A percentile compares a stretch with the other conserved stretches of the same genome.
phyloP scores from a whole-genome alignment of 2,329 filamentous ascomycete genomes.

The Sporothrix euskadiensis region DNA sequence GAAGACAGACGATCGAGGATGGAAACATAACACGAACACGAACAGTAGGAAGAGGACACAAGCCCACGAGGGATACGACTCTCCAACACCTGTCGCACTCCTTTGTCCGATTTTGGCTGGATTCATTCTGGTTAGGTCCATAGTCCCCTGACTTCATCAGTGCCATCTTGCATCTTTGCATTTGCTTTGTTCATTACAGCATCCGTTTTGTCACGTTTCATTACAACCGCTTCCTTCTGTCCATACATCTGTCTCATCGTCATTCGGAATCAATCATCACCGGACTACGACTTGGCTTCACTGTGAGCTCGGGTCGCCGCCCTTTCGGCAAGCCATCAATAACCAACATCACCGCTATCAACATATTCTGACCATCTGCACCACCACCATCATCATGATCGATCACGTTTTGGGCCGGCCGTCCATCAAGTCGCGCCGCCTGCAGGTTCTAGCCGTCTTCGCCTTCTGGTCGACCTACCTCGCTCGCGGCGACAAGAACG shows the following conservation, averaged over 20 bases:
- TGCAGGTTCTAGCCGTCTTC: constrained; percentile 88
- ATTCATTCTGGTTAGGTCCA: not conserved
- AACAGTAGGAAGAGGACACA: not conserved
- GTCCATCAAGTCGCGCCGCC: constrained; percentile 85
- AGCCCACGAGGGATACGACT: not conserved
- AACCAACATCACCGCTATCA: not conserved
- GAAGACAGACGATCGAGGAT: not conserved
- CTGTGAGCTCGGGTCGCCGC: not conserved
- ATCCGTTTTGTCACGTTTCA: not conserved
- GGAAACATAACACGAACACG: not conserved
- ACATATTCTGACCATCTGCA: not conserved
- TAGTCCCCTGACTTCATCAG: not conserved
- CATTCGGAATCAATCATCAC: not conserved
- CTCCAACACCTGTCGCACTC: not conserved
- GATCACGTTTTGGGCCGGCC: constrained; percentile 92
- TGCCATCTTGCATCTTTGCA: not conserved
- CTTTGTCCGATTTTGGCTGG: not conserved
- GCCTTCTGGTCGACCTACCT: constrained; percentile 90
- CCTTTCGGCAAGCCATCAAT: constrained; percentile 8
- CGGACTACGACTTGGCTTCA: not conserved
- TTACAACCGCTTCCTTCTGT: not conserved
- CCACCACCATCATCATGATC: constrained; percentile 51
- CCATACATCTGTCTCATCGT: not conserved
- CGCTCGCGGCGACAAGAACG: constrained; percentile 79
- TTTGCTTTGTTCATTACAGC: not conserved